Evolutionary conservation across 352 stramenopile species (phyloP).

Genomic region (Chrysophaeum taylorii): DNA sequence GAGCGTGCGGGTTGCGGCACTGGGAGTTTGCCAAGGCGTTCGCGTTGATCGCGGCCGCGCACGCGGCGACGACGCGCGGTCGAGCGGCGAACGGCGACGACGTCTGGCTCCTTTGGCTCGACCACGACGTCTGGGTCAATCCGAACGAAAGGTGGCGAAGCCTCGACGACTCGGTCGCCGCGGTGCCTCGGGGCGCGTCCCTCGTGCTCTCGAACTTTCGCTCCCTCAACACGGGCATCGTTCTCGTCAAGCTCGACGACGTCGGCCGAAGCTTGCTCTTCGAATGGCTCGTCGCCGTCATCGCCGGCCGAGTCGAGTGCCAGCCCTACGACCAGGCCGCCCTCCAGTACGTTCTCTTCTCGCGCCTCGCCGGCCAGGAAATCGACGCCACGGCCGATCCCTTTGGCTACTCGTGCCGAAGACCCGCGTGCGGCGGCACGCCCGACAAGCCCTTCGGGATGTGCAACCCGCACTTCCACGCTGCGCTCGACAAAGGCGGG

Average conservation of each 20-base stretch:
- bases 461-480: not conserved
- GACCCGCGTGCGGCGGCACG: not conserved
- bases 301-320: not conserved
- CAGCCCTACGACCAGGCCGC: slow-evolving; percentile 8
- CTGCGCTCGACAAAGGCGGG: not conserved
- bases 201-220: not conserved
- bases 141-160: not conserved
- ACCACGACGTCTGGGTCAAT: not conserved
- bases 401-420: not conserved
- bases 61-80: not conserved
- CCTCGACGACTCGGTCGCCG: not conserved
- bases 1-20: not conserved
- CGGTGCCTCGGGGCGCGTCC: not conserved
- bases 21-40: not conserved
- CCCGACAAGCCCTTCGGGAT: not conserved
- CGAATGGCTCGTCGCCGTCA: not conserved
- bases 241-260: not conserved
- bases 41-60: not conserved
- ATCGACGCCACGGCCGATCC: not conserved
- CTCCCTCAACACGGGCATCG: not conserved
- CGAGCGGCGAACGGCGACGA: not conserved
- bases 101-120: not conserved
- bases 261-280: not conserved
- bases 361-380: not conserved
- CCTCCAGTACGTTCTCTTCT: not conserved